Evolutionary conservation across 768 basidiomycete species (phyloP).

Genomic region (Termitomyces sp.): DNA sequence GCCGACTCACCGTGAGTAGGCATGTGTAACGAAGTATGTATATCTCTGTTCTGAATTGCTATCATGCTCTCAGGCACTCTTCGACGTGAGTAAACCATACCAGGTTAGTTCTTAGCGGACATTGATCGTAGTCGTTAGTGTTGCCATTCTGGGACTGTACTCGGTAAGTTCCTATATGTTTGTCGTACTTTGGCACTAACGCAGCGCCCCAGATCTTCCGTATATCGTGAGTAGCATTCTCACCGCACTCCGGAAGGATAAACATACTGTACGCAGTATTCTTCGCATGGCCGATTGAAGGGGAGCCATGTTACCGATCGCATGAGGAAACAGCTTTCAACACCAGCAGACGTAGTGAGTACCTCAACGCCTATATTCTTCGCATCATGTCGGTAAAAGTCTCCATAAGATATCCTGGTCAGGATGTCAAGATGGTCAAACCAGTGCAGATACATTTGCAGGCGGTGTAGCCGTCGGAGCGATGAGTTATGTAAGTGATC

Average conservation of each 20-base stretch:
- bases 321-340: conserved; percentile 36
- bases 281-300: conserved; percentile 50
- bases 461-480: conserved; percentile 67
- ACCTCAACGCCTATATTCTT: not conserved
- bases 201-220: conserved; percentile 33
- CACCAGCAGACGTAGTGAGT: conserved; percentile 64
- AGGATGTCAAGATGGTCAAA: conserved; percentile 66
- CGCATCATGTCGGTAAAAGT: not conserved
- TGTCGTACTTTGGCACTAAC: not conserved
- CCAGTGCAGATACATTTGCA: conserved; percentile 64
- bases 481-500: conserved; percentile 62
- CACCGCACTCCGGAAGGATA: not conserved
- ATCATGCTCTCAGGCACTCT: conserved; percentile 35
- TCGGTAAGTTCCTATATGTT: conserved; percentile 27
- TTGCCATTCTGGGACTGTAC: conserved; percentile 49
- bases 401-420: conserved; percentile 60
- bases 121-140: conserved; percentile 22
- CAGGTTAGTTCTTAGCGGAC: not conserved
- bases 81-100: conserved; percentile 34
- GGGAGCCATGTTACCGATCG: conserved; percentile 32
- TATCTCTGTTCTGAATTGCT: not conserved
- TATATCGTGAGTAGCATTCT: conserved; percentile 31
- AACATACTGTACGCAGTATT: conserved; percentile 36
- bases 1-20: conserved; percentile 41
- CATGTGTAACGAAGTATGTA: not conserved